Base-by-base conservation (phyloP, 1,284 basidiomycete genomes). In the Pyrrhoderma lamaoense region DNA sequence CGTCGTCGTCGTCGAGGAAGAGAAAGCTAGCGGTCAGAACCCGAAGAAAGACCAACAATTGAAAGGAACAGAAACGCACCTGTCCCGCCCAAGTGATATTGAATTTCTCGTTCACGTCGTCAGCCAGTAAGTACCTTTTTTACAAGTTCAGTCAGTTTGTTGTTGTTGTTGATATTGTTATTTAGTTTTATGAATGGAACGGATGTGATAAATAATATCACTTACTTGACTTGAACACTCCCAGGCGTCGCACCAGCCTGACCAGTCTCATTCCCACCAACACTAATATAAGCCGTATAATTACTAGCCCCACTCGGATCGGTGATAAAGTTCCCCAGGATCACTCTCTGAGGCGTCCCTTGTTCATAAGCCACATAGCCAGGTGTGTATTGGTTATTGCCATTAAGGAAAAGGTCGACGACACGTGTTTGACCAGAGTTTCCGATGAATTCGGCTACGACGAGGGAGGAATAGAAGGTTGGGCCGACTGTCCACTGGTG, bases 41-140 rank as follows among this genome's bases (percentile, higher is more conserved):
- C 11, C 27, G 27, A 5, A 5, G 25, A 8, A 9, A 19, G 9
- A 21, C 18, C 16, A 3, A n/a, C 14, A 14, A 9, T 19, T 3
- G 42, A 35, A 40, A 13, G 18, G 39, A 31, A 5, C 11, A 11
- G 11, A 4, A 21, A 7, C 45, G 34, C 27, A 56, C 54, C 50
- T 56, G 56, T 49, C 66, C 66, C 8, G 67, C 71, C 71, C 71
- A 73, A 2, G 65, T 69, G 56, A 75, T 72, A 54, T 70, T 64
- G 54, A 66, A 66, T 54, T 72, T 67, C 54, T 72, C 68, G 2
- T 62, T 51, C 0, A 70, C 64, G 25, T 56, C 55, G 4, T 44
- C 45, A 3, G 64, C 58, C 1, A 51, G 42, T 19, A 66, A 52
- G 43, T 61, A 31, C 27, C 27, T 31, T 31, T 31, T 5, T 31